phyloP scores from a whole-genome alignment of 2,329 filamentous ascomycete genomes.

The Penicillium italicum region DNA sequence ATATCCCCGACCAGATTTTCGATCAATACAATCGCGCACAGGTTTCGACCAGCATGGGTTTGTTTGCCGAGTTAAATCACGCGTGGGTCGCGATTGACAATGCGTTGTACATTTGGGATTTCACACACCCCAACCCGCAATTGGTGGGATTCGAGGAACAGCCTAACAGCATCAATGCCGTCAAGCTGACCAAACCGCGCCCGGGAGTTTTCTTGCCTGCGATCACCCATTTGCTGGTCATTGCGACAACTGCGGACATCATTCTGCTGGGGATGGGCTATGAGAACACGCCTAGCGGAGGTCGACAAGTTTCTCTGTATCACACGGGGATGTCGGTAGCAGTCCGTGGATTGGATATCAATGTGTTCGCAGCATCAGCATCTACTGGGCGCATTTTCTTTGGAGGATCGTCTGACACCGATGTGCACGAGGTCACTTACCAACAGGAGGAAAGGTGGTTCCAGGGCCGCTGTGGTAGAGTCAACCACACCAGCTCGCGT shows the following conservation, averaged over 20 bases:
- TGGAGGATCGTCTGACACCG: slow-evolving; percentile 72
- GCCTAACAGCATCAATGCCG: slow-evolving; percentile 80
- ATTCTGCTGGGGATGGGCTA: slow-evolving; percentile 78
- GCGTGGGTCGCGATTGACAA: slow-evolving; percentile 97
- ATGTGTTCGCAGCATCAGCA: slow-evolving; percentile 70
- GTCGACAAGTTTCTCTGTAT: slow-evolving; percentile 73
- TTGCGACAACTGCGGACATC: slow-evolving; percentile 82
- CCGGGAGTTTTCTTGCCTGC: slow-evolving; percentile 79
- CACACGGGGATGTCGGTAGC: slow-evolving; percentile 81
- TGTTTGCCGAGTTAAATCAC: slow-evolving; percentile 92
- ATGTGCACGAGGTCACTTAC: slow-evolving; percentile 91
- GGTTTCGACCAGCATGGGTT: slow-evolving; percentile 86
- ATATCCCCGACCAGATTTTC: slow-evolving; percentile 87
- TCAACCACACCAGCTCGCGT: slow-evolving; percentile 77
- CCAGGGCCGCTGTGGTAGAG: slow-evolving; percentile 77
- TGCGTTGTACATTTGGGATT: slow-evolving; percentile 95
- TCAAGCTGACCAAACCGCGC: slow-evolving; percentile 81
- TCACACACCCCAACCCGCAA: slow-evolving; percentile 86
- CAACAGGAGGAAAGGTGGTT: slow-evolving; percentile 99
- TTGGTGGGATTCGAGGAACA: slow-evolving; percentile 90
- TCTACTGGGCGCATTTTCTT: slow-evolving; percentile 91
- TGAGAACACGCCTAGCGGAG: slow-evolving; percentile 61
- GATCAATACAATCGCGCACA: slow-evolving; percentile 86
- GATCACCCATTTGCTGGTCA: slow-evolving; percentile 83
- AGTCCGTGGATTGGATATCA: slow-evolving; percentile 71